Evolutionary conservation across 345 rosid species (phyloP).

Genomic region (Mercurialis annua): DNA sequence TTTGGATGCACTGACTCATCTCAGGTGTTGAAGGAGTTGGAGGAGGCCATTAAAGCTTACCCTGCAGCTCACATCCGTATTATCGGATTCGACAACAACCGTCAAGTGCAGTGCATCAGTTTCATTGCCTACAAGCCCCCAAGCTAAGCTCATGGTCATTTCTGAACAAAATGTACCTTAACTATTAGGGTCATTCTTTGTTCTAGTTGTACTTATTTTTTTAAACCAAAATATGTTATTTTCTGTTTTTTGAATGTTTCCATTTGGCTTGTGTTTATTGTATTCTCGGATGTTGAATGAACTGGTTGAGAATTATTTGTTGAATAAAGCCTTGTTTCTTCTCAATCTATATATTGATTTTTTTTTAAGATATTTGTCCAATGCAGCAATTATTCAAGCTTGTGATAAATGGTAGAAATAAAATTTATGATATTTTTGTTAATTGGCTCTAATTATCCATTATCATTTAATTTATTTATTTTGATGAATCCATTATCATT

Average conservation of each 20-base stretch:
- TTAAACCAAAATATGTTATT: background rate
- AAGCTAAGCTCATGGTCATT: too few species aligned
- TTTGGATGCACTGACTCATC: slow-evolving; percentile 39
- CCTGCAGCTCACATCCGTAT: slow-evolving; percentile 26
- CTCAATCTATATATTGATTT: too few species aligned
- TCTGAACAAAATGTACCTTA: too few species aligned
- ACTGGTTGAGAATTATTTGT: background rate
- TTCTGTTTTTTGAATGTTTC: background rate
- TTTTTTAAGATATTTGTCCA: too few species aligned
- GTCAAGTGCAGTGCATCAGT: slow-evolving; percentile 47
- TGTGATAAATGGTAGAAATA: too few species aligned
- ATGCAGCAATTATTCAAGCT: too few species aligned
- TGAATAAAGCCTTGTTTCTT: background rate
- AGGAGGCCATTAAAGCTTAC: slow-evolving; percentile 33
- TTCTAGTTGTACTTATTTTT: background rate
- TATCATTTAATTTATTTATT: too few species aligned
- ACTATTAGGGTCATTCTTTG: background rate
- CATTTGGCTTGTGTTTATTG: background rate
- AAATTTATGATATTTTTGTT: too few species aligned
- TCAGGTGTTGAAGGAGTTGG: slow-evolving; percentile 34
- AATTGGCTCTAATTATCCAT: too few species aligned
- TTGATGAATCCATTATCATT: too few species aligned
- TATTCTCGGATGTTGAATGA: background rate
- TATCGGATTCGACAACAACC: slow-evolving; percentile 37
- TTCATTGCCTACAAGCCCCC: slow-evolving; percentile 29